Evolutionary conservation across 1,139 yeast species (phyloP), one percentile per base, ranked within the genome.

Genomic region (Hyphopichia fennica): DNA sequence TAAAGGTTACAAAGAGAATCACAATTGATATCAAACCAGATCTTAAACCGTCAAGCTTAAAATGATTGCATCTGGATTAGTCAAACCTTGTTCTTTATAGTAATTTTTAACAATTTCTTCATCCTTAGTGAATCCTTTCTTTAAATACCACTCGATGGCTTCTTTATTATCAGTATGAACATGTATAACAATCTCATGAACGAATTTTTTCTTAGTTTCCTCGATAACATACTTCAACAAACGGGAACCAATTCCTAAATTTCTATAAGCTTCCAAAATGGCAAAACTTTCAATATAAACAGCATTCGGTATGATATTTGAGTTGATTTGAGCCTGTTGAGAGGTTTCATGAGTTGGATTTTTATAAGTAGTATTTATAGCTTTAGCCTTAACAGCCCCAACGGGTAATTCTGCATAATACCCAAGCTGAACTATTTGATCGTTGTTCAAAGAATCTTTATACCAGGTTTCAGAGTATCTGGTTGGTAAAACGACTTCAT

Each of bases 371-470:
- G 67, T 57, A 48, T 62, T 65, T 47, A 77, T 56, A 2, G 74
- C 57, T 50, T 75, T 75, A 32, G 82, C 82, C 49, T 75, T 79
- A 28, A 87, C 67, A 2, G 82, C 84, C 3, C 91, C 96, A 4
- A 87, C 89, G 11, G 95, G 87, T 13, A 81, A 66, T 49, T 82
- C 89, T 14, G 82, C 73, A 56, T 72, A 80, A 60, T 63, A 83
- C 2, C 84, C 87, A 44, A 74, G 50, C 48, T 65, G 64, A 22
- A 62, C 67, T 31, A 71, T 56, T 43, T 63, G 69, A 41, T 63
- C 68, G 1, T 59, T 32, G 8, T 69, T 63, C 17, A 71, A 56
- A 10, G 75, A 58, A 19, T 66, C 68, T 16, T 66, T 49, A 47
- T 78, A 75, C 72, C 81, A 80, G 10, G 61, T 57, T 1, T 72